Percentiles rank a stretch among this genome's conserved stretches.
These are phyloP conservation scores for Dissophora globulifera DNA, from an alignment of 192 early-diverging fungal genomes.

Conservation along the genomic window DNA sequence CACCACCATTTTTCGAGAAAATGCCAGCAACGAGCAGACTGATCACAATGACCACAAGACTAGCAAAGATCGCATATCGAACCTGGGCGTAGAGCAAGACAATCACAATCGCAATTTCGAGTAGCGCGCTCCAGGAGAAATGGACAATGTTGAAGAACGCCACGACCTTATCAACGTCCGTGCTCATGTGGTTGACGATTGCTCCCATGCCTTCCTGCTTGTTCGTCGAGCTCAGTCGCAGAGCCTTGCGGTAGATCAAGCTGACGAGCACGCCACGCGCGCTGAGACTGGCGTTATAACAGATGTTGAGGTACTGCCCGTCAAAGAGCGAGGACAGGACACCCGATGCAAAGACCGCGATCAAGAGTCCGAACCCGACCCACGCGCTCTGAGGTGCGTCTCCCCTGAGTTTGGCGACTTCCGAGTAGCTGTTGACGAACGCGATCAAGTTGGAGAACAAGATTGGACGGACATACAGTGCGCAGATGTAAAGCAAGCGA, in stretches of 20 bases:
- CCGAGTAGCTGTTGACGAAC: conserved; percentile 24
- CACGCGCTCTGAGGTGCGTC: conserved; percentile 1
- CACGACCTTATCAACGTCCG: conserved; percentile 52
- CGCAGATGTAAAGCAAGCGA: conserved; percentile 16
- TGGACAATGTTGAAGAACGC: conserved; percentile 26
- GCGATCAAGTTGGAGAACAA: conserved; percentile 25
- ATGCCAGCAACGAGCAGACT: neutral
- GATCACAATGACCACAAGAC: conserved; percentile 25
- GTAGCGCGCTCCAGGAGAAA: conserved; percentile 25
- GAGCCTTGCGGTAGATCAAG: conserved; percentile 68
- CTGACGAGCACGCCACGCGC: conserved; percentile 62
- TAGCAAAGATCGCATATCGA: conserved; percentile 43
- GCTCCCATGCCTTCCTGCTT: conserved; percentile 69
- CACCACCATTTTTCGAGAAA: neutral
- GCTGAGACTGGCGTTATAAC: conserved; percentile 51
- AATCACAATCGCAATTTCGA: conserved; percentile 33
- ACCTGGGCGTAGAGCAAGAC: conserved; percentile 34
- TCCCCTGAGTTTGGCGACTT: neutral
- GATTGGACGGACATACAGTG: conserved; percentile 18
- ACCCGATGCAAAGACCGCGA: conserved; percentile 18
- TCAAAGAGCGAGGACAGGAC: conserved; percentile 29
- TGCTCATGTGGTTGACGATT: conserved; percentile 72
- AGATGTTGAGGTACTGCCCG: conserved; percentile 37
- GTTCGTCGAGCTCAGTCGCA: conserved; percentile 61
- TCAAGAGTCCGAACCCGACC: conserved; percentile 31